Evolutionary conservation across 139 green algal genomes (phyloP).

Genomic region (Haematococcus lacustris): DNA sequence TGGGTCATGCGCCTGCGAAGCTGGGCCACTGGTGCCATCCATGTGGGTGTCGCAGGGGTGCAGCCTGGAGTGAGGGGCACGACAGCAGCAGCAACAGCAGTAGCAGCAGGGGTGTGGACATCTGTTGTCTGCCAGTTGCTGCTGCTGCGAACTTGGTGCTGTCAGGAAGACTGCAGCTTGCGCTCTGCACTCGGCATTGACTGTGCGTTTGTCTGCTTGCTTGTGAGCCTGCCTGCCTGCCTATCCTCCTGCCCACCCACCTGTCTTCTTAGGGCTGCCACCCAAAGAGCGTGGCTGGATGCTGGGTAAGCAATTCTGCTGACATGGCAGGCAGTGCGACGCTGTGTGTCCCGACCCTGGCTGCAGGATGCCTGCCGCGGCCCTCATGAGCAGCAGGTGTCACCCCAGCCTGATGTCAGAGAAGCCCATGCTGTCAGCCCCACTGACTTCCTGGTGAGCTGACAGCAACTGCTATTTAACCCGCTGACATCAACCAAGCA

Average conservation of each 20-base stretch:
- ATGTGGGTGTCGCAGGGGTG: background rate
- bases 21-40: background rate
- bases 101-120: background rate
- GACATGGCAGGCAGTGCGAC: too few relatives aligned
- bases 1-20: background rate
- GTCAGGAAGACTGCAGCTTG: background rate
- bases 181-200: background rate
- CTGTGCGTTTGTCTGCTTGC: background rate
- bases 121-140: background rate
- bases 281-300: too few relatives aligned
- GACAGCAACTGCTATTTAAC: too few relatives aligned
- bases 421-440: background rate
- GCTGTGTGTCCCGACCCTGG: background rate
- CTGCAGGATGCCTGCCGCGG: background rate
- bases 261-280: too few relatives aligned
- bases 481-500: too few relatives aligned
- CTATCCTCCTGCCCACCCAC: background rate
- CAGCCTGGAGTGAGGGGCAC: background rate
- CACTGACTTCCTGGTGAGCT: conserved; percentile 10
- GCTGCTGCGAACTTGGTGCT: background rate
- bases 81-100: background rate
- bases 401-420: conserved; percentile 19
- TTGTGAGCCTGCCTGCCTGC: background rate
- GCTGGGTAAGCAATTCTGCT: too few relatives aligned
- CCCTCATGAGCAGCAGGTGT: conserved; percentile 20